Evolutionary conservation across 2,329 filamentous ascomycete species (phyloP).

Genomic region (Ophiostoma fasciatum): DNA sequence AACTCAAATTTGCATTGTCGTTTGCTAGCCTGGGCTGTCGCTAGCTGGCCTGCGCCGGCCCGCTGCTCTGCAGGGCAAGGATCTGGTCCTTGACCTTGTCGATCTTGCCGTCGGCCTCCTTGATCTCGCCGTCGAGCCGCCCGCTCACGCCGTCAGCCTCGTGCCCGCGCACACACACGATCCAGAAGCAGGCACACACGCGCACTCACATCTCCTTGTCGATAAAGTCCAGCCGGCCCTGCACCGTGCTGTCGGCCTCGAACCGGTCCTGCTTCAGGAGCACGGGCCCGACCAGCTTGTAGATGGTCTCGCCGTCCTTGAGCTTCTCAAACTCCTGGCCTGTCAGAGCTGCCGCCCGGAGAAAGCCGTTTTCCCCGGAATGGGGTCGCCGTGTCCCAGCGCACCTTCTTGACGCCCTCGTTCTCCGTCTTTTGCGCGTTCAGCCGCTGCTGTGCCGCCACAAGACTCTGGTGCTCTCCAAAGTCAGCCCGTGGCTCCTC

Average conservation of each 20-base stretch:
- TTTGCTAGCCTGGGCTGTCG: no score
- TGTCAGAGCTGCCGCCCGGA: no score
- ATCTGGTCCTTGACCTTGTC: constrained; percentile 46
- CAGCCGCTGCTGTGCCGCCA: constrained; percentile 75
- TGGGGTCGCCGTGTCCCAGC: no score
- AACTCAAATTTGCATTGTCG: no score
- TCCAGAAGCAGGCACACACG: background rate
- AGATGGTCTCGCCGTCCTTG: constrained; percentile 74
- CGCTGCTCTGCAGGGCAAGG: constrained; percentile 37
- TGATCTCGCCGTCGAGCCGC: constrained; percentile 35
- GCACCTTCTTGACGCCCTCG: constrained; percentile 65
- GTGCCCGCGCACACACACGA: no score
- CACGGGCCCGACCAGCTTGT: constrained; percentile 88
- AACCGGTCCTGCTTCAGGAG: constrained; percentile 86
- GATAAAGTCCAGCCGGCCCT: constrained; percentile 83
- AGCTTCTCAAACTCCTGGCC: constrained; percentile 68
- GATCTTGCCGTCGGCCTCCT: constrained; percentile 38
- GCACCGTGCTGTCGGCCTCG: constrained; percentile 82
- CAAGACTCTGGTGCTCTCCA: constrained; percentile 69
- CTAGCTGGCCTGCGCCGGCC: constrained; percentile 14
- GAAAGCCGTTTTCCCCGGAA: no score
- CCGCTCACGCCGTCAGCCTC: constrained; percentile 12
- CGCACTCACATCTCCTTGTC: constrained; percentile 66
- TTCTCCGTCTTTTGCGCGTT: constrained; percentile 95
- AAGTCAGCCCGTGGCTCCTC: no score